Conservation (phyloP, 176 grass and related monocot species). For the Puya raimondii region DNA sequence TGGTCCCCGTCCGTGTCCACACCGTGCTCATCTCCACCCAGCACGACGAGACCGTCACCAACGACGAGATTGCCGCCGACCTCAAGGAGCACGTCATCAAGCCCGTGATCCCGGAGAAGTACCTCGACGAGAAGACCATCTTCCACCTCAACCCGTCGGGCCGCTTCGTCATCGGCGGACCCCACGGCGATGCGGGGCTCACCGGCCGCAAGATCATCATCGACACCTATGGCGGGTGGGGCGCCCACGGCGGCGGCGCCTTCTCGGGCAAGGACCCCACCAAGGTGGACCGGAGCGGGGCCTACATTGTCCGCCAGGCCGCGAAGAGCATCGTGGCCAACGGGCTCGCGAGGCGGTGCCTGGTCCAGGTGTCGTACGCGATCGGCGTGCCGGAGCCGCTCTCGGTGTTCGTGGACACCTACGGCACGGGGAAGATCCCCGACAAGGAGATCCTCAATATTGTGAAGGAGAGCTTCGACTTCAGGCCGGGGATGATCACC, state of each 20-base stretch:
- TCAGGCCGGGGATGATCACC: conserved; percentile 40
- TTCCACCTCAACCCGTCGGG: conserved; percentile 38
- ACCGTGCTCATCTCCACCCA: conserved; percentile 36
- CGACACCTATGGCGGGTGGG: conserved; percentile 32
- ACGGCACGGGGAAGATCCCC: conserved; percentile 30
- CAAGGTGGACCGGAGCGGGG: conserved; percentile 29
- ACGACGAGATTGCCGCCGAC: conserved; percentile 28
- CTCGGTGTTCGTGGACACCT: conserved; percentile 36
- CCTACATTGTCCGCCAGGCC: conserved; percentile 26
- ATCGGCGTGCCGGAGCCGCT: conserved; percentile 37
- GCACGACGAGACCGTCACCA: conserved; percentile 31
- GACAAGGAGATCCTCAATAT: conserved; percentile 33
- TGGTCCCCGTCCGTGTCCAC: conserved; percentile 33
- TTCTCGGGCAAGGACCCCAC: conserved; percentile 35
- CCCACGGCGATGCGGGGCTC: conserved; percentile 29
- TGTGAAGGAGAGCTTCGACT: conserved; percentile 39
- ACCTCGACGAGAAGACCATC: conserved; percentile 36
- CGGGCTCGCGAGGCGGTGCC: conserved; percentile 17
- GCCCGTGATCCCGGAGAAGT: conserved; percentile 24
- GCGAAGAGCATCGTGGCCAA: conserved; percentile 25
- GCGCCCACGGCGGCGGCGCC: conserved; percentile 29
- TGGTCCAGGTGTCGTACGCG: conserved; percentile 32
- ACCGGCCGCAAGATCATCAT: conserved; percentile 34
- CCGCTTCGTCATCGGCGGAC: conserved; percentile 29
- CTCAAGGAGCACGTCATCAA: conserved; percentile 38